Percentiles rank a stretch among this genome's conserved stretches.
Evolutionary conservation across 1,284 basidiomycete genomes (phyloP).

Genomic region (Cystobasidium sp.): DNA sequence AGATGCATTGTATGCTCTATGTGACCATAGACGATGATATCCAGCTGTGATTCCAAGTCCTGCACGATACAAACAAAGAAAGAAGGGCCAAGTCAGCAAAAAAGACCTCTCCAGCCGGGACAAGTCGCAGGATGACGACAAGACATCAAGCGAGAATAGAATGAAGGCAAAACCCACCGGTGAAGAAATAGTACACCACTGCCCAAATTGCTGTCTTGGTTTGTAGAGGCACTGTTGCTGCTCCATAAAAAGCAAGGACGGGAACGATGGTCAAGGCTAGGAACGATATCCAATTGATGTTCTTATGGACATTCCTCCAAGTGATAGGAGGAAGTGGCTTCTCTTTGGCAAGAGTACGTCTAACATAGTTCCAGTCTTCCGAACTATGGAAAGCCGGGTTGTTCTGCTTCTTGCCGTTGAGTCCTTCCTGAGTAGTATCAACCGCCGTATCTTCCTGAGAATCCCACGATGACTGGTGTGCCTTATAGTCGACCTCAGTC

Average conservation of each 20-base stretch:
- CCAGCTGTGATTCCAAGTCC: conserved; percentile 70
- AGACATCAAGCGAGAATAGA: no score
- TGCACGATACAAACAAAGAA: no score
- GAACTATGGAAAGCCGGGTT: conserved; percentile 14
- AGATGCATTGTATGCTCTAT: conserved; percentile 87
- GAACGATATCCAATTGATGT: conserved; percentile 78
- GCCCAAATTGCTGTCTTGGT: conserved; percentile 72
- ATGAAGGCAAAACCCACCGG: no score
- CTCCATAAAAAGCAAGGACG: conserved; percentile 70
- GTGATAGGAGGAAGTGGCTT: conserved; percentile 75
- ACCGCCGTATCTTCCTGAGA: conserved; percentile 32
- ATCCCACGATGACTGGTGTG: conserved; percentile 20
- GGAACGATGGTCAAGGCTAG: conserved; percentile 75
- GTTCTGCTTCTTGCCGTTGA: conserved; percentile 9
- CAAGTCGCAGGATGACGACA: no score
- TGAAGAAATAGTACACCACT: conserved; percentile 68
- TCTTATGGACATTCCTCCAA: conserved; percentile 68
- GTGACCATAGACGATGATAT: conserved; percentile 92
- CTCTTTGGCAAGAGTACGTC: conserved; percentile 75
- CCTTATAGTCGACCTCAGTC: conserved; percentile 40
- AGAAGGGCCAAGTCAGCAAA: no score
- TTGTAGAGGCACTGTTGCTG: conserved; percentile 65
- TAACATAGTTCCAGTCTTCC: conserved; percentile 71
- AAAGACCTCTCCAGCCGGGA: no score
- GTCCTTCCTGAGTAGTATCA: conserved; percentile 7